Conservation (phyloP, 75 land plant species). For the Pinus albicaulis region DNA sequence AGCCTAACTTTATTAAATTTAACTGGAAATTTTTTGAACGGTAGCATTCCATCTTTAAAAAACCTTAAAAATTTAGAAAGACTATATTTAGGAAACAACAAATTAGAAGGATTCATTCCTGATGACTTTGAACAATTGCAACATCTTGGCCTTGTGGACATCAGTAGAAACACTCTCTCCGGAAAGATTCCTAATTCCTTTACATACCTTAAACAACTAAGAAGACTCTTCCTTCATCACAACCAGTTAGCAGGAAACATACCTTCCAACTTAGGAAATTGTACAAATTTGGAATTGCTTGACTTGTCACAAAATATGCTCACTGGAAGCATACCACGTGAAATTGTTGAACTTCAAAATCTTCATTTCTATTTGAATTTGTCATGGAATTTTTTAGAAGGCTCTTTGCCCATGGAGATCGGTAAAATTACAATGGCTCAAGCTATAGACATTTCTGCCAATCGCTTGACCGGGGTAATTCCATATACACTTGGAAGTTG, state of each 20-base stretch:
- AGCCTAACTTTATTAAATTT: background rate
- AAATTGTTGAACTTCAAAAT: no score
- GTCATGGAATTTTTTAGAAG: no score
- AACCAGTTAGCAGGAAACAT: no score
- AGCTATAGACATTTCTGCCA: conserved; percentile 9
- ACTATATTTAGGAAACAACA: background rate
- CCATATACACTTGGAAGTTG: conserved; percentile 33
- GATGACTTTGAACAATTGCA: background rate
- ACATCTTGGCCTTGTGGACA: background rate
- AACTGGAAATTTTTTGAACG: background rate
- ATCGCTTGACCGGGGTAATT: conserved; percentile 26
- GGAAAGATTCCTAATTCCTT: background rate
- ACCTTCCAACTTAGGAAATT: no score
- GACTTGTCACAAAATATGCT: no score
- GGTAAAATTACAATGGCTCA: no score
- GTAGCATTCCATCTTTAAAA: background rate
- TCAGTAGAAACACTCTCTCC: background rate
- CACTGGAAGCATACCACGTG: no score
- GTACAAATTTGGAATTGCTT: no score
- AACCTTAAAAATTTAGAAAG: background rate
- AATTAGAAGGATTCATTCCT: background rate
- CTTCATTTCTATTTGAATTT: no score
- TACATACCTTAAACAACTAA: background rate
- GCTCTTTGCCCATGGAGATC: no score
- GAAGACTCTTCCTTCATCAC: background rate